phyloP scores from a whole-genome alignment of 1,284 basidiomycete species.

The Coniferiporia weirii region DNA sequence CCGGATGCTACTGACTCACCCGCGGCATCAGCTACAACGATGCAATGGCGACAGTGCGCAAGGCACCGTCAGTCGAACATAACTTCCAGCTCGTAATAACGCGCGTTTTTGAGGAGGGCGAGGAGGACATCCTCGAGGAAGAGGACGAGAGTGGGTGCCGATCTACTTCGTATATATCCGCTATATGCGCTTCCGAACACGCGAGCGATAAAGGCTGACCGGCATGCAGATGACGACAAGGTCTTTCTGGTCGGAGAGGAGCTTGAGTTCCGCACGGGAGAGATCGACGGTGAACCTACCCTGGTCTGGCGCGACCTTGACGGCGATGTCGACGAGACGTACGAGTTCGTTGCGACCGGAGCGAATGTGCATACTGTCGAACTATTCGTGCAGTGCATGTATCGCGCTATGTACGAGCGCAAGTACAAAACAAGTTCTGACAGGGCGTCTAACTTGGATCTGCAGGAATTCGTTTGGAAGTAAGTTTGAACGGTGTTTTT shows the following conservation, averaged over 20 bases:
- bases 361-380: conserved; percentile 81
- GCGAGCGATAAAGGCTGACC: conserved; percentile 12
- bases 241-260: conserved; percentile 89
- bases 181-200: conserved; percentile 1
- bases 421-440: conserved; percentile 77
- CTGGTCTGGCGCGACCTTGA: conserved; percentile 90
- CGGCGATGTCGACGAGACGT: conserved; percentile 76
- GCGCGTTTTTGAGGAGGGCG: conserved; percentile 91
- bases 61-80: conserved; percentile 76
- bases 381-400: conserved; percentile 90
- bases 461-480: conserved; percentile 78
- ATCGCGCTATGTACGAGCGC: conserved; percentile 92
- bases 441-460: conserved; percentile 56
- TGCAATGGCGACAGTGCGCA: conserved; percentile 90
- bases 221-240: conserved; percentile 82
- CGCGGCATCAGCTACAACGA: conserved; percentile 77
- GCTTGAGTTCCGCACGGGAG: conserved; percentile 75
- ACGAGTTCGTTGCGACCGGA: conserved; percentile 75
- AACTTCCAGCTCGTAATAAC: conserved; percentile 97
- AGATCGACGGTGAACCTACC: conserved; percentile 75
- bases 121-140: conserved; percentile 90
- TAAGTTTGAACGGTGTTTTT: conserved; percentile 39
- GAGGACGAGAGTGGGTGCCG: conserved; percentile 84
- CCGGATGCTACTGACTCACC: neutral
- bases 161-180: conserved; percentile 1